phyloP scores from a whole-genome alignment of 2,329 filamentous ascomycete species.

The Claviceps capensis region DNA sequence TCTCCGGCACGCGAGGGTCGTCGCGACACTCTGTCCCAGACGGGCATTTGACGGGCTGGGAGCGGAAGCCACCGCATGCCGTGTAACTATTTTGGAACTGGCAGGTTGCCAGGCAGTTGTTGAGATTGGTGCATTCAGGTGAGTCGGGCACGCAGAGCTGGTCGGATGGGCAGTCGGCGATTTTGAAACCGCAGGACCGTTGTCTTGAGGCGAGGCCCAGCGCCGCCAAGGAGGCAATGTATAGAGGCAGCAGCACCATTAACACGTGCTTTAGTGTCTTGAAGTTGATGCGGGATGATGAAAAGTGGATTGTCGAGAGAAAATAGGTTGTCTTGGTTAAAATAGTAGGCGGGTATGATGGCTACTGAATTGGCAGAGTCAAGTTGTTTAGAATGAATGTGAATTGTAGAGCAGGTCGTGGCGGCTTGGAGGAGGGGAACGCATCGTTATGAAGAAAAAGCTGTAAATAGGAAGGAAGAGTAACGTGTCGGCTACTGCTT shows the following conservation, averaged over 20 bases:
- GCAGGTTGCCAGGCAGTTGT: constrained; percentile 17
- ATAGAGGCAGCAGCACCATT: constrained; percentile 12
- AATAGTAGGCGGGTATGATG: background rate
- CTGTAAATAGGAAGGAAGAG: background rate
- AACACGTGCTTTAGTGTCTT: background rate
- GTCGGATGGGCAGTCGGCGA: constrained; percentile 15
- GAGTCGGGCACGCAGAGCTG: constrained; percentile 13
- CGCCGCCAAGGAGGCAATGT: constrained; percentile 11
- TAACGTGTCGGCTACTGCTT: background rate
- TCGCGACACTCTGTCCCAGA: constrained; percentile 16
- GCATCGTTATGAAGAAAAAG: background rate
- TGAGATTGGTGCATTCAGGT: constrained; percentile 12
- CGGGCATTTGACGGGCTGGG: constrained; percentile 14
- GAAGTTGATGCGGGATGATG: background rate
- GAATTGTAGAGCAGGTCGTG: background rate
- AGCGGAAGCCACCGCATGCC: constrained; percentile 18
- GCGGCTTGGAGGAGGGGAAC: no score
- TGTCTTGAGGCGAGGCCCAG: constrained; percentile 7
- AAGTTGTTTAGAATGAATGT: background rate
- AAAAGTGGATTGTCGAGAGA: background rate
- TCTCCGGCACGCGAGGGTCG: constrained; percentile 17
- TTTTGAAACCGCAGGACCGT: constrained; percentile 15
- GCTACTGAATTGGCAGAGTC: background rate
- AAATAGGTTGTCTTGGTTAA: background rate
- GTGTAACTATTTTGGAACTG: constrained; percentile 17